A percentile compares a stretch with the other conserved stretches of the same genome.
Evolutionary conservation across 768 basidiomycete genomes (phyloP).

Genomic region (Tricholoma flavovirens): DNA sequence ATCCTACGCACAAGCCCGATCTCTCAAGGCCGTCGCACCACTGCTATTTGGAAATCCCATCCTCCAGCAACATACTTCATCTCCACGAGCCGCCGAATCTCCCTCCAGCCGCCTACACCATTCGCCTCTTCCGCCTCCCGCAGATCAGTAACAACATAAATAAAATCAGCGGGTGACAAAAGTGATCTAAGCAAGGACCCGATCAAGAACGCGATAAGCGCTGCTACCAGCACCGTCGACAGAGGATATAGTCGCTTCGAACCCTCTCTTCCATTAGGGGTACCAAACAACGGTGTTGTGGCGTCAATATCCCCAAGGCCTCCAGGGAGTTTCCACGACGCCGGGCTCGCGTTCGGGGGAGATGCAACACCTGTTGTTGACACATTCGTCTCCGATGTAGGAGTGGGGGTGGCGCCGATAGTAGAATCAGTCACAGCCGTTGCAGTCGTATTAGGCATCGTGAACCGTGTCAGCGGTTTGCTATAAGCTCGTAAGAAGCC

Average conservation of each 20-base stretch:
- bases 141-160: conserved; percentile 65
- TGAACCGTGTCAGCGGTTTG: conserved; percentile 51
- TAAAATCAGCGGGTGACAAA: conserved; percentile 86
- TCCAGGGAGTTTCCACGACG: conserved; percentile 31
- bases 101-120: conserved; percentile 63
- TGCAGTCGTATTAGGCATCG: conserved; percentile 23
- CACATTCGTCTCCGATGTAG: conserved; percentile 13
- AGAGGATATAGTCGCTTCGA: conserved; percentile 30
- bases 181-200: conserved; percentile 88
- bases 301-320: conserved; percentile 27
- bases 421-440: conserved; percentile 15
- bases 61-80: conserved; percentile 76
- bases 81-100: conserved; percentile 77
- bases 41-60: conserved; percentile 86
- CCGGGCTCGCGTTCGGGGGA: conserved; percentile 3
- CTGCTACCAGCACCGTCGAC: conserved; percentile 67
- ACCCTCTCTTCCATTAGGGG: conserved; percentile 7
- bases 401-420: conserved; percentile 9
- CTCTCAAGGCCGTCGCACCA: conserved; percentile 70
- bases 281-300: conserved; percentile 12
- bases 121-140: conserved; percentile 46
- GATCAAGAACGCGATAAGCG: conserved; percentile 84
- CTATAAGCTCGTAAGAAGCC: conserved; percentile 59
- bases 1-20: no score
- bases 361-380: neutral